Percentiles rank a stretch among this genome's conserved stretches.
These are phyloP conservation scores for Calonectria fujianensis DNA, from an alignment of 2,329 filamentous ascomycete genomes.

Conservation along the genomic window DNA sequence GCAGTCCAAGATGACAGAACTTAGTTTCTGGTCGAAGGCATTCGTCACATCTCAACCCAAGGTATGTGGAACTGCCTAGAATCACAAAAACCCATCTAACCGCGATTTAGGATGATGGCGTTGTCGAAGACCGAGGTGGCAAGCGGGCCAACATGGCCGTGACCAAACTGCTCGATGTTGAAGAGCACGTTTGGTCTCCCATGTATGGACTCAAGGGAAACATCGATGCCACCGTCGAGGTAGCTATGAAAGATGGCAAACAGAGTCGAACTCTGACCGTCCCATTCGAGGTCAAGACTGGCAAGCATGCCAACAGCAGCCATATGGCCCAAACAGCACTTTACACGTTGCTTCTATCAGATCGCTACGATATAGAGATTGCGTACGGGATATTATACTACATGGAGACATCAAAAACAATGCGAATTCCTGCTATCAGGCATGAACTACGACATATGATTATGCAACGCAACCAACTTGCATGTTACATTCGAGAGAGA, in stretches of 20 bases:
- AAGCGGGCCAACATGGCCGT: constrained; percentile 88
- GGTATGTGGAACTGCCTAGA: constrained; percentile 64
- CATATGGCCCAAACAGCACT: constrained; percentile 96
- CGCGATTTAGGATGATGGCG: constrained; percentile 75
- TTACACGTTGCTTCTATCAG: constrained; percentile 93
- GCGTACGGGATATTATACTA: constrained; percentile 95
- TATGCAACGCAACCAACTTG: constrained; percentile 93
- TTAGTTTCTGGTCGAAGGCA: constrained; percentile 87
- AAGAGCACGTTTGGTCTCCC: constrained; percentile 98
- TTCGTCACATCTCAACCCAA: constrained; percentile 85
- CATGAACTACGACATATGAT: constrained; percentile 97
- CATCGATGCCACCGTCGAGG: constrained; percentile 96
- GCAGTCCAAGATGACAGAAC: constrained; percentile 86
- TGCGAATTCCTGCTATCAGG: constrained; percentile 88
- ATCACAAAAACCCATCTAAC: constrained; percentile 51
- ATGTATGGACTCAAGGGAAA: constrained; percentile 98
- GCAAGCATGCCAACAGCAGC: constrained; percentile 85
- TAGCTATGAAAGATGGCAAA: constrained; percentile 84
- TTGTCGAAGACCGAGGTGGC: constrained; percentile 87
- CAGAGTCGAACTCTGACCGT: constrained; percentile 83
- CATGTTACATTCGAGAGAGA: constrained; percentile 88
- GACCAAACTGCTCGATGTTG: constrained; percentile 95
- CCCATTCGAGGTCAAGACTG: constrained; percentile 97
- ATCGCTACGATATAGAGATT: constrained; percentile 95
- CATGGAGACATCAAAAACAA: constrained; percentile 90